phyloP scores from a whole-genome alignment of 176 grass and related monocot genomes.

The Microstegium vimineum region DNA sequence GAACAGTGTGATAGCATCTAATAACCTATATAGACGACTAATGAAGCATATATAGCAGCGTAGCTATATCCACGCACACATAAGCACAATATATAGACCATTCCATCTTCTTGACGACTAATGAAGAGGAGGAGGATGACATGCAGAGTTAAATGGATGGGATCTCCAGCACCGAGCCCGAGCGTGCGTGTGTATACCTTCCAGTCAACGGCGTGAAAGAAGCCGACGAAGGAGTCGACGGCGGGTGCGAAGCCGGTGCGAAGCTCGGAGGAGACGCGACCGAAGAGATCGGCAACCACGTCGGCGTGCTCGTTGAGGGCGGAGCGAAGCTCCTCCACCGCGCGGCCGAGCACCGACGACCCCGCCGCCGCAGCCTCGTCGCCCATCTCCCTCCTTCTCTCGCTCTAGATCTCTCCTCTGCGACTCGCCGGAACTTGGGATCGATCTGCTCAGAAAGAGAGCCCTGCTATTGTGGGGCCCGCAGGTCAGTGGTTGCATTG shows the following conservation, averaged over 20 bases:
- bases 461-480: no score
- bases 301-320: constrained; percentile 82
- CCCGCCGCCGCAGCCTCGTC: background rate
- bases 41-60: background rate
- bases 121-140: background rate
- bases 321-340: constrained; percentile 64
- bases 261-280: constrained; percentile 69
- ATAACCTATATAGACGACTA: background rate
- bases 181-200: constrained; percentile 39
- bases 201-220: constrained; percentile 97
- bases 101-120: no score
- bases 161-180: background rate
- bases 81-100: background rate
- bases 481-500: no score
- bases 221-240: constrained; percentile 69
- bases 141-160: background rate
- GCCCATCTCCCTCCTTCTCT: background rate
- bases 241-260: constrained; percentile 69
- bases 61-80: background rate
- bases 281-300: constrained; percentile 65
- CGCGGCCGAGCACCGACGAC: constrained; percentile 28
- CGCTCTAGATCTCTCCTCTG: background rate
- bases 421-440: no score
- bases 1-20: background rate
- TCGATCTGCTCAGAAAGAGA: no score